Evolutionary conservation across 1,284 basidiomycete genomes (phyloP), one percentile per base, ranked within the genome.

Genomic region (Afroboletus lepidellus): DNA sequence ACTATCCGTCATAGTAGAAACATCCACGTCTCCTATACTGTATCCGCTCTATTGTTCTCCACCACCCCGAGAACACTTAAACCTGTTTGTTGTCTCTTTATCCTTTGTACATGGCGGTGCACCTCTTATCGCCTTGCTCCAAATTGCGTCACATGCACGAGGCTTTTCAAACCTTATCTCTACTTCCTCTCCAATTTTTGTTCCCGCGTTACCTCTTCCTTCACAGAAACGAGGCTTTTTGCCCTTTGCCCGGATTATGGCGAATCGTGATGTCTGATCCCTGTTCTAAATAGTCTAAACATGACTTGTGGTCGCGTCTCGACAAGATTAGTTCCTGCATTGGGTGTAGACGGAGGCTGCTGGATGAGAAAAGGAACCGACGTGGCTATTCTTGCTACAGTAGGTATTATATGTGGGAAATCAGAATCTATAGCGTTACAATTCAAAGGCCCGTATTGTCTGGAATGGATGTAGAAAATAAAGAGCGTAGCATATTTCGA

Each of bases 1-100:
- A 60, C 46, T 67, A 59, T 11, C 55, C 60, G 37, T 70, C 62
- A 52, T 69, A 55, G 41, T 39, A 29, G 45, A 36, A 29, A 16
- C 2, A 33, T 41, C 23, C 21, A 12, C 42, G 34, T 51, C 24
- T 25, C 41, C 30, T 43, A n/a, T 51, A 42, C 23, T 61, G 54
- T 61, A 62, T 48, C 46, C 53, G 47, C 44, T 53, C 27, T 51
- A 47, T 53, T 46, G 29, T 41, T 51, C 38, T 25, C 32, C 29
- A 41, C 9, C 48, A 21, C 13, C 13, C 13, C 25, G 43, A 45
- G 52, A 36, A 63, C 36, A 11, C 39, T 39, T 46, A 44, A 6
- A 41, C 43, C 8, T 47, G 29, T 33, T 36, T 46, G 44, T 50
- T 46, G 44, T 61, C 43, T 45, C 27, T 30, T 49, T 27, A 32